A percentile compares a stretch with the other conserved stretches of the same genome.
Evolutionary conservation across 2,329 filamentous ascomycete species (phyloP).

Genomic region (Aureobasidium namibiae): DNA sequence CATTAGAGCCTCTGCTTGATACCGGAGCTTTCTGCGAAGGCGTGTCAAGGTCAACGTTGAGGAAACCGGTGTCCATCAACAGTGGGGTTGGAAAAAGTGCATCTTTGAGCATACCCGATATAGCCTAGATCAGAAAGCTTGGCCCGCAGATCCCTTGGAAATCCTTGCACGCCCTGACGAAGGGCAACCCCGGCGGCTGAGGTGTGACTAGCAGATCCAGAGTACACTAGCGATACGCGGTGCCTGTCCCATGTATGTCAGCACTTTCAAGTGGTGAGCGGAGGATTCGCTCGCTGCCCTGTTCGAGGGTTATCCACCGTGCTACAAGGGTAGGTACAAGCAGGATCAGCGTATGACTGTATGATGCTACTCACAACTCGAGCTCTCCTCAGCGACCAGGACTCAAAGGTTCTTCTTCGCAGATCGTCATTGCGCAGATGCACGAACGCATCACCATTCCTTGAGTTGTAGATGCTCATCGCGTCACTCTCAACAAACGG

Average conservation of each 20-base stretch:
- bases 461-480: neutral
- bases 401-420: neutral
- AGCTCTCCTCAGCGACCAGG: neutral
- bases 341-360: neutral
- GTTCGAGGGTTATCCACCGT: neutral
- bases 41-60: neutral
- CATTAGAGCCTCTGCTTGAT: neutral
- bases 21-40: neutral
- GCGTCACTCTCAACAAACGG: neutral
- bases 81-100: neutral
- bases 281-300: neutral
- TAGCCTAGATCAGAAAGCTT: neutral
- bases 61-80: neutral
- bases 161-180: neutral
- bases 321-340: neutral
- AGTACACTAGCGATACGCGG: neutral
- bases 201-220: neutral
- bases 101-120: neutral
- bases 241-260: slow-evolving; percentile 2
- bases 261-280: neutral
- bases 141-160: slow-evolving; percentile 8
- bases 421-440: neutral
- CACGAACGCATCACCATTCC: slow-evolving; percentile 5
- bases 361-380: slow-evolving; percentile 1
- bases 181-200: slow-evolving; percentile 1